These are phyloP conservation scores for Leishmania mexicana DNA, from an alignment of 208 protist genomes.

Conservation along the genomic window DNA sequence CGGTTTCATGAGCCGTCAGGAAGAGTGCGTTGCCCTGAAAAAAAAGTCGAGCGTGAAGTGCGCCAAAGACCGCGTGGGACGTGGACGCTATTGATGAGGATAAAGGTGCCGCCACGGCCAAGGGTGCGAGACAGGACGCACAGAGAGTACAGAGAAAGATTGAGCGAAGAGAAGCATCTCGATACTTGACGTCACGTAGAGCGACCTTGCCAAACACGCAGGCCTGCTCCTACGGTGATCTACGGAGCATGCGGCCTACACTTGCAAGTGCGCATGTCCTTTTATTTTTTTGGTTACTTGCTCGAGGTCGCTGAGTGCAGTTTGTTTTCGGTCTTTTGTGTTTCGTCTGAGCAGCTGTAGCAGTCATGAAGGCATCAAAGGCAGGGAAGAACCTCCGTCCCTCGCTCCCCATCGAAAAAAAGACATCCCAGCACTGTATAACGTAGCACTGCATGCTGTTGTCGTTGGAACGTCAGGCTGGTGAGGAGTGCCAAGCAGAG, in stretches of 20 bases:
- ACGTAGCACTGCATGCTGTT: too few relatives aligned
- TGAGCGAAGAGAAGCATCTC: neutral
- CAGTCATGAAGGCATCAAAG: neutral
- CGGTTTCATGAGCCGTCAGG: neutral
- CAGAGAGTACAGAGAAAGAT: neutral
- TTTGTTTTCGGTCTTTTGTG: neutral
- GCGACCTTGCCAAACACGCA: neutral
- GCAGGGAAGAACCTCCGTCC: neutral
- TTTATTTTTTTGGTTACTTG: neutral
- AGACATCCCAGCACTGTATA: neutral
- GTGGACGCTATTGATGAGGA: neutral
- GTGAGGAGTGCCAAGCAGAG: too few relatives aligned
- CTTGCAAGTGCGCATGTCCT: neutral
- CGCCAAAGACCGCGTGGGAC: neutral
- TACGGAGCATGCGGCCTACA: neutral
- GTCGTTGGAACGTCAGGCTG: neutral
- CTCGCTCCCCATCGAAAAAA: neutral
- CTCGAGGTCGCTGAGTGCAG: neutral
- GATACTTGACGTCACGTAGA: neutral
- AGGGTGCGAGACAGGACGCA: neutral
- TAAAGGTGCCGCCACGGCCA: neutral
- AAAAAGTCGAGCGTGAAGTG: neutral
- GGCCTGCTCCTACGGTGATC: neutral
- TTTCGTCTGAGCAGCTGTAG: neutral
- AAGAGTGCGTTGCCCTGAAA: neutral